Conservation (phyloP, 441 rosid genomes). For the Rhodomyrtus psidioides region DNA sequence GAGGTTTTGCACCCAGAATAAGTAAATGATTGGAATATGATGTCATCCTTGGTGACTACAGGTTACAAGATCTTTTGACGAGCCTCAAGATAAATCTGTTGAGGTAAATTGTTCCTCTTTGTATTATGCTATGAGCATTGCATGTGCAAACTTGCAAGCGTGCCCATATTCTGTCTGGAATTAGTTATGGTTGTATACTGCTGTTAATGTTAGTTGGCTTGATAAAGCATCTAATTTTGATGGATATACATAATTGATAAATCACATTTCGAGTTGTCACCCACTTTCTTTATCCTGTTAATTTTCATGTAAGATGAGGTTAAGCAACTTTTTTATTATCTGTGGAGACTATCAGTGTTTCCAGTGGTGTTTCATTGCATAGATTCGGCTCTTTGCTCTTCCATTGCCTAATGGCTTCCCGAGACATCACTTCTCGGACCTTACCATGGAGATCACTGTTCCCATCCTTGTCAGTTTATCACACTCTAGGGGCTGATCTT, state of each 20-base stretch:
- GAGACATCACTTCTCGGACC: not conserved
- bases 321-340: not conserved
- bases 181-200: not conserved
- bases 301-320: not conserved
- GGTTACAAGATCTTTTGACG: slow-evolving; percentile 38
- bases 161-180: not conserved
- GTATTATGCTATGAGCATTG: not conserved
- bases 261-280: not conserved
- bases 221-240: not conserved
- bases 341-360: not conserved
- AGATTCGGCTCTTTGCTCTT: not conserved
- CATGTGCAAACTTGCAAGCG: not conserved
- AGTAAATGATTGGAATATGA: not conserved
- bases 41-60: slow-evolving; percentile 18
- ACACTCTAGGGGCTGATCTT: not conserved
- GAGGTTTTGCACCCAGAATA: not conserved
- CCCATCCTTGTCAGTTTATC: not conserved
- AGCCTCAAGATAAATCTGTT: slow-evolving; percentile 36
- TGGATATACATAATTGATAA: not conserved
- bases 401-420: not conserved
- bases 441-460: not conserved
- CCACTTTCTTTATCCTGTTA: not conserved
- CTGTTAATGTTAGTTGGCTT: not conserved
- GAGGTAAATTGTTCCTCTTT: slow-evolving; percentile 37
- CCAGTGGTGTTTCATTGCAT: not conserved